phyloP scores from a whole-genome alignment of 176 grass and related monocot genomes.

The Puccinellia tenuiflora region DNA sequence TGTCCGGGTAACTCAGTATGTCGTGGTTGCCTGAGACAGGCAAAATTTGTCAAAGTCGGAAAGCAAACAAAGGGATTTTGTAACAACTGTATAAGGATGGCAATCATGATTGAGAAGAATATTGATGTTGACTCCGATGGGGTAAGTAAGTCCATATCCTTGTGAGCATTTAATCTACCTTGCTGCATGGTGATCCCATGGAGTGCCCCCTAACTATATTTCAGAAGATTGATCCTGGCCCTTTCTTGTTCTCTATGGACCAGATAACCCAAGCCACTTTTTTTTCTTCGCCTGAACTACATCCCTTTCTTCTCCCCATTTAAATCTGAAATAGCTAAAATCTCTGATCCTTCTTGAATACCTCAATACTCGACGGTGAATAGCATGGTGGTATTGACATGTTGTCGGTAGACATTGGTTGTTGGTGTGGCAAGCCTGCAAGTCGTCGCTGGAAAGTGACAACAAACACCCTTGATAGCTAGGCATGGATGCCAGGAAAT shows the following conservation, averaged over 20 bases:
- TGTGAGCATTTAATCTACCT: neutral
- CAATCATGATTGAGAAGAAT: conserved; percentile 61
- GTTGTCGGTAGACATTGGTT: neutral
- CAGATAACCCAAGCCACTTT: neutral
- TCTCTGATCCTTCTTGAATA: neutral
- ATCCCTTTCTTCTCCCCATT: neutral
- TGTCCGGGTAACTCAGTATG: conserved; percentile 58
- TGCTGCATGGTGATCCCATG: neutral
- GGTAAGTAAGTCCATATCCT: conserved; percentile 34
- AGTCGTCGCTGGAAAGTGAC: neutral
- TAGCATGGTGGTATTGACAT: neutral
- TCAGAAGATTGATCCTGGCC: neutral
- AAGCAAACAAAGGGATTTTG: conserved; percentile 79
- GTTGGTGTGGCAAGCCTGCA: neutral
- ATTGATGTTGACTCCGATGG: conserved; percentile 55
- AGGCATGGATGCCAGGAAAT: neutral
- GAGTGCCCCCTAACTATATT: neutral
- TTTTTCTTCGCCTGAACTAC: neutral
- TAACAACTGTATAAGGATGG: conserved; percentile 58
- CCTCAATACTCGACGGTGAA: neutral
- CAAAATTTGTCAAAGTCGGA: conserved; percentile 53
- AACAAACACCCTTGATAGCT: neutral
- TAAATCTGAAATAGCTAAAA: neutral
- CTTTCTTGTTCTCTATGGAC: neutral
- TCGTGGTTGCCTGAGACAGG: conserved; percentile 42